Evolutionary conservation across 345 rosid species (phyloP), one percentile per base, ranked within the genome.

Genomic region (Diplotaxis tenuifolia): DNA sequence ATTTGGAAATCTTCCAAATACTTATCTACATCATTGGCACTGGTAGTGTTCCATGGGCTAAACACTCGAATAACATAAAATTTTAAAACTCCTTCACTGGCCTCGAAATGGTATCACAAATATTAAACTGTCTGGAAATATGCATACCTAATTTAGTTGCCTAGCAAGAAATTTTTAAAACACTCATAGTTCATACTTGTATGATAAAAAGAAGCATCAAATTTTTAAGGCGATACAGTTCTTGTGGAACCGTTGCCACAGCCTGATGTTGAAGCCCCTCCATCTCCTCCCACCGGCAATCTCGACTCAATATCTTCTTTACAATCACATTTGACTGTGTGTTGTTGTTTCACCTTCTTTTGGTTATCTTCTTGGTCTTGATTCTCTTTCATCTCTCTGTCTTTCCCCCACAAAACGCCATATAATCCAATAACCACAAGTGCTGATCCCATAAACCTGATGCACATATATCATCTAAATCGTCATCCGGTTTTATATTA

Each of bases 331-430:
- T 53, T 77, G 22, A 52, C 52, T 27, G 18, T 5, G 25, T 15
- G 50, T 47, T 47, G 50, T 29, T 42, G 70, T 69, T 63, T 75
- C 40, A 42, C 12, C 47, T 50, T 61, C 32, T 52, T 31, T 67
- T 65, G 54, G 11, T 28, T 34, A 65, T 64, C 75, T 23, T 52
- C 64, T 25, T 38, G 52, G 7, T 50, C 49, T 20, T 74, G 55
- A 15, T 11, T 74, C 45, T 72, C 66, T 8, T 70, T 82, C 27
- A 49, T 27, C 79, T 95, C 99, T 79, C 62, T 84, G 42, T 86
- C 88, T 73, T 92, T 95, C 12, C 97, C 99, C 97, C 97, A 95
- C 5, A 95, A 82, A 34, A 95, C 99, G 0, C 83, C 83, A 28
- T 90, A 92, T 1, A 90, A 84, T 6, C 99, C 99, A 5, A 57